Evolutionary conservation across 2,329 filamentous ascomycete species (phyloP), one percentile per base, ranked within the genome.

Genomic region (Neopestalotiopsis rosae): DNA sequence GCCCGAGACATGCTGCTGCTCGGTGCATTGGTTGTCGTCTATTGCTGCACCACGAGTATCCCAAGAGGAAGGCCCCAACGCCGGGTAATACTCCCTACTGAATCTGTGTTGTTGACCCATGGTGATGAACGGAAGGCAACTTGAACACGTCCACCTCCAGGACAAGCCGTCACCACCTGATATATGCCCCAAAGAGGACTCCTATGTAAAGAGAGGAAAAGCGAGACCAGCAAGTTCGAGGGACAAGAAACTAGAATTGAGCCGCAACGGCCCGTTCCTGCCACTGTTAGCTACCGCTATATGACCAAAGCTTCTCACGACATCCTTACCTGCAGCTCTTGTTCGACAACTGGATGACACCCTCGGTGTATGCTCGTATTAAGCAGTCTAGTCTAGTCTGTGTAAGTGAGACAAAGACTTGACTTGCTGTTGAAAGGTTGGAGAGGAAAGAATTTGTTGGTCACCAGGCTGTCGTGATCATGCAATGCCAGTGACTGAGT

Each of bases 91-190:
- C 40, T 64, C 61, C 42, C 61, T 64, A 30, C 40, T 49, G 12
- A 64, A 64, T n/a, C 61, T 64, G 61, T 64, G 34, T 49, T 64
- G 61, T 20, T 64, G 61, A 17, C 61, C 61, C 61, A 64, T 64
- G 45, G 9, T 52, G 45, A 52, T n/a, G 20, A 20, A 7, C 5
- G 45, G n/a, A 52, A 52, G 17, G 9, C 45, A 52, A 52, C n/a
- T 20, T n/a, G 9, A 49, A n/a, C 5, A 2, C 17, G 45, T 24
- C 45, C 45, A 52, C 45, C 45, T 52, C 45, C 45, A 52, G 17
- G 45, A 52, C 45, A 52, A 17, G 17, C 9, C 9, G 45, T 52
- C 45, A 52, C 17, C 45, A 38, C 34, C 34, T 38, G 34, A 38
- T 38, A 38, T 38, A 38, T 38, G 34, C 34, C 6, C 34, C n/a